Evolutionary conservation across 352 stramenopile genomes (phyloP).

Genomic region (Phytopythium delawarense): DNA sequence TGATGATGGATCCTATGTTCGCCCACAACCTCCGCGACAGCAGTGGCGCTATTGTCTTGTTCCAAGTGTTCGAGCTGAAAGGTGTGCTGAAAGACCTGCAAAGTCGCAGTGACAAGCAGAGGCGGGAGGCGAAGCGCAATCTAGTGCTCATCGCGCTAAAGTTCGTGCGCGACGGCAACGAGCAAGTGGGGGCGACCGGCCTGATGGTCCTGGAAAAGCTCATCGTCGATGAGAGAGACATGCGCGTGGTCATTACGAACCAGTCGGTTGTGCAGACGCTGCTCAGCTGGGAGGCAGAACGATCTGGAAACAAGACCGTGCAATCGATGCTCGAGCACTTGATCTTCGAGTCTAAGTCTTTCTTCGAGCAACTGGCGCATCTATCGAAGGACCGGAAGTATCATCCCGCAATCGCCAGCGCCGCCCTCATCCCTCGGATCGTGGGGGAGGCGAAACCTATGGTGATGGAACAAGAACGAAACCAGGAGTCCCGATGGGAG

Average conservation of each 20-base stretch:
- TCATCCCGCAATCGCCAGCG: neutral
- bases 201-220: neutral
- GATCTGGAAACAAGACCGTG: neutral
- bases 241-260: neutral
- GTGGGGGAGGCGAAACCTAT: neutral
- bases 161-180: neutral
- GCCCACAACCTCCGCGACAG: neutral
- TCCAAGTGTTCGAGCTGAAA: neutral
- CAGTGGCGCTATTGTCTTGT: neutral
- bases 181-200: neutral
- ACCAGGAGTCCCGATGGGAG: neutral
- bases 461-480: neutral
- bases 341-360: neutral
- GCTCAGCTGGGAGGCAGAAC: neutral
- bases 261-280: neutral
- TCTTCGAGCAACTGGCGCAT: neutral
- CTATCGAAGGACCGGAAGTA: neutral
- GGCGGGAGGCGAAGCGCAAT: neutral
- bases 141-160: neutral
- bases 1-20: neutral
- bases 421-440: neutral
- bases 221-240: neutral
- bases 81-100: neutral
- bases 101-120: neutral
- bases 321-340: neutral